phyloP scores from a whole-genome alignment of 345 rosid species.

The Brassica napus region Da-Ae NC_063444.1:48463501-48464000 shows the following conservation, averaged over 20 bases:
- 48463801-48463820: constrained; percentile 20
- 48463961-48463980: constrained; percentile 4
- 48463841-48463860: constrained; percentile 66
- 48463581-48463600: neutral
- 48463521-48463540: too few species aligned
- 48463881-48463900: constrained; percentile 94
- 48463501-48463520: too few species aligned
- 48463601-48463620: neutral
- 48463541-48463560: too few species aligned
- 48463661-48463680: neutral
- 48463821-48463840: constrained; percentile 42
- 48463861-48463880: constrained; percentile 90
- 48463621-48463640: neutral
- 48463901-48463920: constrained; percentile 91
- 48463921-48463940: constrained; percentile 34
- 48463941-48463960: neutral
- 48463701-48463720: constrained; percentile 1
- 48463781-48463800: constrained; percentile 8
- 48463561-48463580: neutral
- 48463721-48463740: constrained; percentile 32
- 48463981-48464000: neutral
- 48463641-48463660: neutral
- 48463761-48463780: constrained; percentile 24
- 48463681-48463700: neutral
- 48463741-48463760: constrained; percentile 5